A percentile compares a stretch with the other conserved stretches of the same genome.
Conservation (phyloP, 164 flowering plant species). For the Macadamia tetraphylla region DNA sequence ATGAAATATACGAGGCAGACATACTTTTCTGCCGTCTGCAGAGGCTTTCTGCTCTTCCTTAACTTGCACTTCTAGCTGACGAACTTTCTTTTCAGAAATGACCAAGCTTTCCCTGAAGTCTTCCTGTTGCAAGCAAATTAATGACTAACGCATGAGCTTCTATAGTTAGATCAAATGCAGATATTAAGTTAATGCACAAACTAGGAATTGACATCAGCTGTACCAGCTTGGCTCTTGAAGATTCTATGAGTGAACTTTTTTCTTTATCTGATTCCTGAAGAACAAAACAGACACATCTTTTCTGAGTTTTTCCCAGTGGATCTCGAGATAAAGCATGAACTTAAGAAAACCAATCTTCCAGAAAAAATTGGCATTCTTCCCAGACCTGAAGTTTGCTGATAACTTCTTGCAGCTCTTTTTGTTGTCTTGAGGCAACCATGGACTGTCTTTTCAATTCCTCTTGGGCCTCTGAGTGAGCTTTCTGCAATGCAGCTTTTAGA, state of each 20-base stretch:
- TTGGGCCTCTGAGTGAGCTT: constrained; percentile 67
- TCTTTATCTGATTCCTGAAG: constrained; percentile 80
- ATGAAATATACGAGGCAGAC: neutral
- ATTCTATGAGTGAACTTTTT: constrained; percentile 62
- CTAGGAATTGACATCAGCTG: neutral
- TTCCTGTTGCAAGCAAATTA: constrained; percentile 47
- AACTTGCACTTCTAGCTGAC: constrained; percentile 75
- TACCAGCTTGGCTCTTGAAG: constrained; percentile 83
- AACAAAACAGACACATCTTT: neutral
- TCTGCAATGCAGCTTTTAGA: constrained; percentile 62
- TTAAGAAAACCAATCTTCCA: neutral
- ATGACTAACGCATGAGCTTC: neutral
- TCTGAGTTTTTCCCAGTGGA: neutral
- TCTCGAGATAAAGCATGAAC: neutral
- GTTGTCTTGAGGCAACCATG: constrained; percentile 59
- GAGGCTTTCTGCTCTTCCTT: constrained; percentile 57
- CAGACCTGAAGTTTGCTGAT: constrained; percentile 87
- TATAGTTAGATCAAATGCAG: neutral
- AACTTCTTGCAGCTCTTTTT: constrained; percentile 75
- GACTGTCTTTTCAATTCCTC: constrained; percentile 65
- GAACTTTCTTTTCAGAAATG: constrained; percentile 74
- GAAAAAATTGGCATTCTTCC: constrained; percentile 2
- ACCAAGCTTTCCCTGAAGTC: constrained; percentile 78
- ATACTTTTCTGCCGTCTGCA: constrained; percentile 53
- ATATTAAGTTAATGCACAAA: constrained; percentile 3